These are phyloP conservation scores for Pachysandra terminalis DNA, from an alignment of 164 flowering plant species.

Conservation along the genomic window DNA sequence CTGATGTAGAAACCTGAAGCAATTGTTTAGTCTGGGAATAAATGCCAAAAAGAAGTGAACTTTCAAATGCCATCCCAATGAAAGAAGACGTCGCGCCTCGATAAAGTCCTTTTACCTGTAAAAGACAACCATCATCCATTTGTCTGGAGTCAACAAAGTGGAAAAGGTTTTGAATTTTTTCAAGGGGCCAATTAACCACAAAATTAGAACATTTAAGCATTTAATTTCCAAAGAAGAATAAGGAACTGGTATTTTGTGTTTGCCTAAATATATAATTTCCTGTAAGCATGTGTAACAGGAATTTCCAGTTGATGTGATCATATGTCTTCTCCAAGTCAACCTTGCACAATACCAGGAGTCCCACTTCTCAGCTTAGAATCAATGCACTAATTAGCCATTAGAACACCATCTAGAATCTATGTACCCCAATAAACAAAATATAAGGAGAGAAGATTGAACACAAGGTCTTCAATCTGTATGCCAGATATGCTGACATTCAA, in stretches of 20 bases:
- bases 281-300: background rate
- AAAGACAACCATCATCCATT: slow-evolving; percentile 11
- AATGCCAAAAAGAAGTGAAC: slow-evolving; percentile 87
- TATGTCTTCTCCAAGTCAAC: too few species aligned
- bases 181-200: background rate
- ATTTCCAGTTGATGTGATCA: too few species aligned
- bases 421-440: too few species aligned
- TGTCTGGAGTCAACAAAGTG: background rate
- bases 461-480: too few species aligned
- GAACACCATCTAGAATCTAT: too few species aligned
- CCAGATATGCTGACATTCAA: too few species aligned
- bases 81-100: slow-evolving; percentile 95
- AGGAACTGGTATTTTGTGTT: background rate
- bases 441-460: too few species aligned
- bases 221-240: background rate
- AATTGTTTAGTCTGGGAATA: slow-evolving; percentile 76
- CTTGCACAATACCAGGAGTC: too few species aligned
- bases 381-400: too few species aligned
- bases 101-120: slow-evolving; percentile 87
- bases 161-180: background rate
- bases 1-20: slow-evolving; percentile 53
- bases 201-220: background rate
- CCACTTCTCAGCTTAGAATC: too few species aligned
- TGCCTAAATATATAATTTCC: background rate
- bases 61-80: slow-evolving; percentile 87